phyloP scores from a whole-genome alignment of 2,329 filamentous ascomycete genomes.

The Knoxdaviesia proteae region DNA sequence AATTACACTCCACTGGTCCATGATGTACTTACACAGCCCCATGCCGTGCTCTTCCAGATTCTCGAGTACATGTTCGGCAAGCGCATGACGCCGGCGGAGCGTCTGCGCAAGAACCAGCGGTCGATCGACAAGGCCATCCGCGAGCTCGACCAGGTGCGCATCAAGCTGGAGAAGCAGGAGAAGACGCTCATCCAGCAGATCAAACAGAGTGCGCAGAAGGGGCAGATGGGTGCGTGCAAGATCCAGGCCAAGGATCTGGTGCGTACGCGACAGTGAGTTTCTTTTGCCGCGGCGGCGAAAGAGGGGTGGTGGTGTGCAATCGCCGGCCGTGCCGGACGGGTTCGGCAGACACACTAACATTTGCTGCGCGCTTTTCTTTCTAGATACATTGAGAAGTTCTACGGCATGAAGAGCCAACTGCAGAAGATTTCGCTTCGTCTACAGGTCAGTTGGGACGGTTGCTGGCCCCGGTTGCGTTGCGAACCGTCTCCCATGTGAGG shows the following conservation, averaged over 20 bases:
- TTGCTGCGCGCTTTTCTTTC: no score
- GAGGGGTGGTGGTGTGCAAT: no score
- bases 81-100: conserved; percentile 91
- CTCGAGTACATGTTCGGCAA: conserved; percentile 99
- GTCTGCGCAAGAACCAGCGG: conserved; percentile 81
- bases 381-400: conserved; percentile 95
- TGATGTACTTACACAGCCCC: not conserved
- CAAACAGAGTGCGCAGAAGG: conserved; percentile 95
- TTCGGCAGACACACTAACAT: not conserved
- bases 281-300: not conserved
- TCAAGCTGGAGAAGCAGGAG: conserved; percentile 95
- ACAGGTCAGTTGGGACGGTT: conserved; percentile 36
- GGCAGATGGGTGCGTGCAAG: conserved; percentile 94
- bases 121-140: conserved; percentile 94
- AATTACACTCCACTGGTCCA: not conserved
- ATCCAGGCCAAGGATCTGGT: conserved; percentile 97
- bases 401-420: conserved; percentile 89
- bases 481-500: not conserved
- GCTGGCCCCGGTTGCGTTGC: not conserved
- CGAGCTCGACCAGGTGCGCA: conserved; percentile 82
- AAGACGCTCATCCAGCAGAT: conserved; percentile 93
- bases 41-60: conserved; percentile 33
- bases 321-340: no score
- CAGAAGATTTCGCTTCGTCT: conserved; percentile 90
- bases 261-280: conserved; percentile 51